Conservation (phyloP, 1,284 basidiomycete species). For the Ganoderma sinense region DNA sequence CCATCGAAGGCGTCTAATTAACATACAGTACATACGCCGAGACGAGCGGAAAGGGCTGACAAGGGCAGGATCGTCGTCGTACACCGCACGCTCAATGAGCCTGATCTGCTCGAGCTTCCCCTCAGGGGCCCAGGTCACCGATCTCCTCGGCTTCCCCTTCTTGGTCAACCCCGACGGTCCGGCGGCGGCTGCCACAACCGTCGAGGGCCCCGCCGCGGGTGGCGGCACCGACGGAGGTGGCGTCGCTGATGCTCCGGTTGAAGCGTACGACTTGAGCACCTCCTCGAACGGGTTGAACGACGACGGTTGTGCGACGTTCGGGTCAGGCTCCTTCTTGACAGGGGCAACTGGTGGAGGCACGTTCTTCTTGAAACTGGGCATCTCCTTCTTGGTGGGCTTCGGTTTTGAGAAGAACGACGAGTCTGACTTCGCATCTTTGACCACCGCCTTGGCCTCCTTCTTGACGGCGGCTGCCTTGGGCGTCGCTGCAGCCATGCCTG, state of each 20-base stretch:
- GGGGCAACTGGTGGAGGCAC: constrained; percentile 46
- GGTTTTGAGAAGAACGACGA: constrained; percentile 86
- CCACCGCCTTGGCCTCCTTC: constrained; percentile 45
- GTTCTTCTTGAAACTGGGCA: constrained; percentile 81
- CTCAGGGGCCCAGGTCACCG: constrained; percentile 80
- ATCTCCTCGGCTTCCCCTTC: constrained; percentile 70
- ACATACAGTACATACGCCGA: constrained; percentile 57
- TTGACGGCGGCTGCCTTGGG: constrained; percentile 40
- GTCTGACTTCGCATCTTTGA: constrained; percentile 81
- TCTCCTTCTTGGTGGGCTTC: constrained; percentile 74
- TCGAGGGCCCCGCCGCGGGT: constrained; percentile 39
- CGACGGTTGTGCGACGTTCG: constrained; percentile 77
- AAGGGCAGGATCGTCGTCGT: constrained; percentile 84
- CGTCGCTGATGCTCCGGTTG: constrained; percentile 53
- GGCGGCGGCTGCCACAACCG: constrained; percentile 44
- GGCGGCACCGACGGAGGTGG: constrained; percentile 45
- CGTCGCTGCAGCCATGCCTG: constrained; percentile 46
- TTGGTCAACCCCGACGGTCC: constrained; percentile 46
- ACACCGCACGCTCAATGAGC: constrained; percentile 82
- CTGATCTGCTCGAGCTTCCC: constrained; percentile 73
- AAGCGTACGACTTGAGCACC: constrained; percentile 76
- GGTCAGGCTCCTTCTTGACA: constrained; percentile 60
- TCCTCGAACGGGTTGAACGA: constrained; percentile 83
- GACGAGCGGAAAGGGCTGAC: constrained; percentile 63
- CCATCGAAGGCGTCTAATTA: constrained; percentile 49